Percentiles rank a stretch among this genome's conserved stretches.
These are phyloP conservation scores for Colletotrichum musicola DNA, from an alignment of 2,329 filamentous ascomycete species.

Conservation along the genomic window DNA sequence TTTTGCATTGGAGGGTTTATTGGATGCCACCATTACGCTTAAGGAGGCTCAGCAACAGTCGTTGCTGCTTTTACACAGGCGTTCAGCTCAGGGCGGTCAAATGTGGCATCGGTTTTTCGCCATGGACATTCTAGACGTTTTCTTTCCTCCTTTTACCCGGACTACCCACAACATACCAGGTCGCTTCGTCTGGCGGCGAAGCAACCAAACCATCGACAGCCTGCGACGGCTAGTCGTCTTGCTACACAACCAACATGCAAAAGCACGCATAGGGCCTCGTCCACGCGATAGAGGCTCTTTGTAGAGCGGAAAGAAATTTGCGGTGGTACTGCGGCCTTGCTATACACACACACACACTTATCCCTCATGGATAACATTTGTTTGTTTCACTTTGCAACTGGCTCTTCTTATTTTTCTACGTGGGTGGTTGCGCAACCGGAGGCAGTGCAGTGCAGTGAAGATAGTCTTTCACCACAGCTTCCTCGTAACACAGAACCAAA, in stretches of 20 bases:
- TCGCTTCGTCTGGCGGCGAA: conserved; percentile 23
- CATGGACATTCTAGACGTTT: conserved; percentile 37
- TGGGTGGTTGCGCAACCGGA: background rate
- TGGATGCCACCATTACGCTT: conserved; percentile 35
- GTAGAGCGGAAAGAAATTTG: conserved; percentile 24
- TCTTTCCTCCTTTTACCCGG: conserved; percentile 10
- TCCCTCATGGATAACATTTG: conserved; percentile 23
- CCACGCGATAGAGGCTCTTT: conserved; percentile 30
- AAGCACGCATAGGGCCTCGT: conserved; percentile 22
- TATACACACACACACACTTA: conserved; percentile 35
- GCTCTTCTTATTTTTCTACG: conserved; percentile 10
- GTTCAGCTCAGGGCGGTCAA: conserved; percentile 36
- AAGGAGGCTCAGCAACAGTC: conserved; percentile 29
- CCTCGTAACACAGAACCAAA: conserved; percentile 24
- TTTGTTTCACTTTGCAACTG: conserved; percentile 12
- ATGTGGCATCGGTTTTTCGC: conserved; percentile 29
- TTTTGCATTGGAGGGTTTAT: conserved; percentile 40
- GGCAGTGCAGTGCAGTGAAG: conserved; percentile 10
- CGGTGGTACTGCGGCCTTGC: conserved; percentile 33
- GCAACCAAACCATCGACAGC: conserved; percentile 13
- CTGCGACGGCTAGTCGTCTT: conserved; percentile 21
- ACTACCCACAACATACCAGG: conserved; percentile 29
- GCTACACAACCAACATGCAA: conserved; percentile 25
- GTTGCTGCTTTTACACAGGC: conserved; percentile 33
- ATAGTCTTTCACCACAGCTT: conserved; percentile 17